Percentiles rank a stretch among this genome's conserved stretches.
Evolutionary conservation across 768 basidiomycete species (phyloP).

Genomic region (Suillus decipiens): DNA sequence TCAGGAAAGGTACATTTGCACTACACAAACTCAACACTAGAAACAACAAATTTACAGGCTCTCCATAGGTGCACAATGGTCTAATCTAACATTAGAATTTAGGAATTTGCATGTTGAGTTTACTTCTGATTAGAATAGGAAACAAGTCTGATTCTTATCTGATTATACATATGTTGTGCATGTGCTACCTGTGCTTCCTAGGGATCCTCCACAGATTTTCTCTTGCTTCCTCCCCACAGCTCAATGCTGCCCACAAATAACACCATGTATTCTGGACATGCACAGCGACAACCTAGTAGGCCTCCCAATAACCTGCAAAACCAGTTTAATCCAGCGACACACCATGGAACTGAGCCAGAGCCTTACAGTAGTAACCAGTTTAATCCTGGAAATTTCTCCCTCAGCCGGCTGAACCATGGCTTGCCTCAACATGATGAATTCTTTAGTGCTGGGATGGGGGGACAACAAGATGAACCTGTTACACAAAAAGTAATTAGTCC

Average conservation of each 20-base stretch:
- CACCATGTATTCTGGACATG: neutral
- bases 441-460: slow-evolving; percentile 1
- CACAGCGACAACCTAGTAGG: neutral
- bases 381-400: neutral
- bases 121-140: neutral
- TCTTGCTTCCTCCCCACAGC: slow-evolving; percentile 1
- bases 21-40: neutral
- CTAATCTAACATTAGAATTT: neutral
- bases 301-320: neutral
- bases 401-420: neutral
- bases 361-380: neutral
- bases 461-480: neutral
- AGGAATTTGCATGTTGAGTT: neutral
- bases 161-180: neutral
- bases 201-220: slow-evolving; percentile 1
- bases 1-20: slow-evolving; percentile 1
- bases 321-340: neutral
- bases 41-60: neutral
- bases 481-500: neutral
- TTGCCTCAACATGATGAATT: neutral
- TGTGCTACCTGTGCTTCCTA: neutral
- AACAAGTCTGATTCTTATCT: neutral
- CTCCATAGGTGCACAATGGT: neutral
- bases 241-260: neutral
- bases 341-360: neutral